Base-by-base conservation (phyloP, 495 filamentous ascomycete genomes). In the Xeromyces bisporus region DNA sequence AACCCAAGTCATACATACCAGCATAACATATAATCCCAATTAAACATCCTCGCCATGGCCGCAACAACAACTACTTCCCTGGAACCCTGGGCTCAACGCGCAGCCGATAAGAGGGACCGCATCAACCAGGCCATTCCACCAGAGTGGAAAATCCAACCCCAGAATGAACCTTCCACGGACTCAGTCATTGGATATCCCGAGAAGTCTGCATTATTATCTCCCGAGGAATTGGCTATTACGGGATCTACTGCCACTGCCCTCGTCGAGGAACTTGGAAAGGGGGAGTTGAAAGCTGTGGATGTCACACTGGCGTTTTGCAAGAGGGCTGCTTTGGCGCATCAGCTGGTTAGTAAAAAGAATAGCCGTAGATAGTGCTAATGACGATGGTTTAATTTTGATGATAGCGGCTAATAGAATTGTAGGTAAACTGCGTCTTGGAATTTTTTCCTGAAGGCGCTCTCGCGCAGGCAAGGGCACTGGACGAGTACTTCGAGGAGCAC, bases 271-370 rank as follows among this genome's bases (percentile, higher is more conserved):
- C 38, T 62, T n/a, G 29, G 32, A 0, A 12, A 33, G 4, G 24
- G 58, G 9, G 42, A 51, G 39, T 55, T 62, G 34, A 67, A 48
- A 14, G 54, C 61, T 18, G 38, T 62, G 2, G 64, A 67, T 35
- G 66, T 74, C 2, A 56, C 58, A 1, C 51, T 46, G 3, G 67
- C 67, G 1, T 74, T 73, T 47, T 67, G 64, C 45, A 77, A 73
- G 41, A 51, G 64, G 6, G 52, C 53, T 7, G 50, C 49, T 4
- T 42, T 51, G 12, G 42, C 43, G 0, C 50, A 54, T 29, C 50
- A 48, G 29, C 24, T 52, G 25, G 15, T 31, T n/a, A 3, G 21
- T 15, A 3, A n/a, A n/a, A n/a, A n/a, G n/a, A n/a, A n/a, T n/a
- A n/a, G n/a, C n/a, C n/a, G n/a, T n/a, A n/a, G n/a, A n/a, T n/a